Evolutionary conservation across 768 basidiomycete species (phyloP).

Genomic region (Collybia sp.): DNA sequence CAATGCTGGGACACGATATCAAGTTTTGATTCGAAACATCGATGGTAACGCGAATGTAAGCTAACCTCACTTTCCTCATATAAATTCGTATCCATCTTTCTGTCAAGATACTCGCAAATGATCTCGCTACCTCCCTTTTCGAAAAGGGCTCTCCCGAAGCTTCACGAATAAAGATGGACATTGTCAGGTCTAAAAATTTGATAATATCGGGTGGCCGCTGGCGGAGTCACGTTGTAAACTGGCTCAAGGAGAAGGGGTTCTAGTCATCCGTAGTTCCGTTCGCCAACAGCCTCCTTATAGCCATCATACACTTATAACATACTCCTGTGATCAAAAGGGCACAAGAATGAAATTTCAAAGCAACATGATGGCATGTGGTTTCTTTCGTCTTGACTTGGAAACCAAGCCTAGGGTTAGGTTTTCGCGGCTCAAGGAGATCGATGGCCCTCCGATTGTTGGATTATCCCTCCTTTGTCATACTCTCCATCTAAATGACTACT

Average conservation of each 20-base stretch:
- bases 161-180: conserved; percentile 41
- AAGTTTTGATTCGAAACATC: conserved; percentile 61
- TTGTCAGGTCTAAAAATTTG: conserved; percentile 46
- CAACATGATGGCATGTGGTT: conserved; percentile 1
- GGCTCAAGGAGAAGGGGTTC: conserved; percentile 65
- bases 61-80: not conserved
- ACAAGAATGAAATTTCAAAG: conserved; percentile 5
- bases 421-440: conserved; percentile 11
- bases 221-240: conserved; percentile 57
- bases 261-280: conserved; percentile 16
- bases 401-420: conserved; percentile 25
- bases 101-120: conserved; percentile 52
- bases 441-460: conserved; percentile 3
- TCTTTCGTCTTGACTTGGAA: conserved; percentile 1
- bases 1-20: conserved; percentile 56
- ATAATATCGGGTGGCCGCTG: conserved; percentile 58
- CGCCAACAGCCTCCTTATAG: no score
- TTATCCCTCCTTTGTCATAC: not conserved
- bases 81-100: conserved; percentile 8
- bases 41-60: conserved; percentile 58
- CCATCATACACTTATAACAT: no score
- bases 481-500: conserved; percentile 19
- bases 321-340: conserved; percentile 1
- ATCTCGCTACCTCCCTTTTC: conserved; percentile 52
- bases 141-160: conserved; percentile 38